Evolutionary conservation across 768 basidiomycete genomes (phyloP), one percentile per base, ranked within the genome.

Genomic region (Calocera cornea): DNA sequence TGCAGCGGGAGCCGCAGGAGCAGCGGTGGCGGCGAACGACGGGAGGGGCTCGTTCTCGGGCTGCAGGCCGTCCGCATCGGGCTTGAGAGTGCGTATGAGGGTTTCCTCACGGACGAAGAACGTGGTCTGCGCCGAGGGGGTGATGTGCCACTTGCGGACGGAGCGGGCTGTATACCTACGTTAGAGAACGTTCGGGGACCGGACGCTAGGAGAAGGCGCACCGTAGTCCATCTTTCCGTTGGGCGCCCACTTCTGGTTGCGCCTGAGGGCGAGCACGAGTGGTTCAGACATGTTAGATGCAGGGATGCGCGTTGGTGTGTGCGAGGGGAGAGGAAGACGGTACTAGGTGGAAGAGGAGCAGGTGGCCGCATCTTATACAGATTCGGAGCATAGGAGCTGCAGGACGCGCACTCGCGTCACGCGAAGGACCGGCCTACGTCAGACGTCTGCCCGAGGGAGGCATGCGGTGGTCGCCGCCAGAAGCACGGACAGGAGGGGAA

Each of bases 241-340:
- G 5, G 66, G 66, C 44, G 54, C 41, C 66, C 66, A 66, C 16
- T 66, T 33, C 16, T 50, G 27, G 49, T 66, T 66, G n/a, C 41
- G 54, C 47, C 64, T 54, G 14, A 54, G 41, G 7, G 16, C 10
- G 41, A 66, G 24, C 19, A 64, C 19, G 34, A 64, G 27, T 3
- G 44, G 44, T 47, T 47, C 8, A 19, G 44, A 47, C 44, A 47
- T 47, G 3, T 47, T 47, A 19, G 19, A 19, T 47, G 5, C 7
- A 19, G 19, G 24, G 44, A 19, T 24, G 7, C 44, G 24, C 8
- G 24, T 8, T 17, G 16, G 24, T 3, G 19, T 19, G 19, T 3
- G 44, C 3, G 8, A 19, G 19, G 24, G 19, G 19, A 47, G 44
- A 47, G 44, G 44, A 19, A 19, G 44, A 47, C 5, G 5, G 44